Conservation (phyloP, 1,139 yeast species). For the Kodamaea alishanica region DNA sequence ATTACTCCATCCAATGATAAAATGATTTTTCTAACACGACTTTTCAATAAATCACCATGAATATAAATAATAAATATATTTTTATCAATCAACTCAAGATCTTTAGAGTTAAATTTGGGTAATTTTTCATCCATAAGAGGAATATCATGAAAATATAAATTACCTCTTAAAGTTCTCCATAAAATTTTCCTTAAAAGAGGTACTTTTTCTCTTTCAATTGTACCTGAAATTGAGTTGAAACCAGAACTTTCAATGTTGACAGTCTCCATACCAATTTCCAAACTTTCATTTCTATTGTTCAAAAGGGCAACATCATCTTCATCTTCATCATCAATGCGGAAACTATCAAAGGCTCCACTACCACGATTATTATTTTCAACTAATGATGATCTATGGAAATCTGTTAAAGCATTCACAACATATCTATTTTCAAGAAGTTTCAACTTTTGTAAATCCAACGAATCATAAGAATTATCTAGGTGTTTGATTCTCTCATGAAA, state of each 20-base stretch:
- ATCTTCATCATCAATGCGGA: conserved; percentile 20
- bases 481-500: conserved; percentile 20
- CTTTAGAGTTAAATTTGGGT: conserved; percentile 33
- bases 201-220: conserved; percentile 42
- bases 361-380: conserved; percentile 3
- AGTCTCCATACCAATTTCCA: conserved; percentile 27
- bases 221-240: conserved; percentile 49
- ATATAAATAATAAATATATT: conserved; percentile 81
- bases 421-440: conserved; percentile 19
- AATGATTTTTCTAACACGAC: conserved; percentile 69
- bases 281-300: conserved; percentile 21
- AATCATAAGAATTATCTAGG: conserved; percentile 20
- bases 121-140: conserved; percentile 40
- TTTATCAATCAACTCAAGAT: conserved; percentile 52
- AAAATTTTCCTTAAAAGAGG: conserved; percentile 48
- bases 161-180: conserved; percentile 56
- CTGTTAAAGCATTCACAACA: conserved; percentile 18
- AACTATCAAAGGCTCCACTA: conserved; percentile 9
- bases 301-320: conserved; percentile 37
- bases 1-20: conserved; percentile 81
- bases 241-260: conserved; percentile 45
- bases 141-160: conserved; percentile 46
- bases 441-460: conserved; percentile 15
- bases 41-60: conserved; percentile 73
- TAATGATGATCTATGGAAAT: conserved; percentile 14